Evolutionary conservation across 257 asterid genomes (phyloP), one percentile per base, ranked within the genome.

Genomic region (Orobanche coerulescens): DNA sequence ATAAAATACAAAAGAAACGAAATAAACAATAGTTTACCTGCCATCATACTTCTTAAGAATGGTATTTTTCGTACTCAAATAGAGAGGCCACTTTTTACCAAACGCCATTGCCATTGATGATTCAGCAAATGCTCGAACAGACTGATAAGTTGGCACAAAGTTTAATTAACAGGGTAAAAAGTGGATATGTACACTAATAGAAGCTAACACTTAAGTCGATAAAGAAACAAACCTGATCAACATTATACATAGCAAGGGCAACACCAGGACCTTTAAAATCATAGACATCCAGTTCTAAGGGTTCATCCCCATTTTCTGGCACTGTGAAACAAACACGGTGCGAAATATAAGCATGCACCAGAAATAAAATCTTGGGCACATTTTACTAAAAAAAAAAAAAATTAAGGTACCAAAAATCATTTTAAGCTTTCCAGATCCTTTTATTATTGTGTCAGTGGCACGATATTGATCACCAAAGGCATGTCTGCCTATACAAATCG

Each of bases 391-490:
- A 55, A 2, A 0, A n/a, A 13, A 55, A 55, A 2, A 0, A n/a
- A 13, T 52, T 52, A n/a, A 65, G 43, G 49, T n/a, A 87, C 95
- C 91, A 72, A 87, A 87, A 67, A 82, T 74, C 88, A 87, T 73
- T 82, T 84, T 87, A 62, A 87, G 94, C 74, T 81, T 87, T 64
- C 95, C 95, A 3, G 94, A 82, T 71, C 87, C 91, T 31, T 61
- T 39, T 58, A 87, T 87, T 25, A 80, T 28, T 23, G 78, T 23
- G 65, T 87, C 95, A 42, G 89, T 87, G 67, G 94, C 88, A 73
- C 94, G 84, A 70, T 87, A 84, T 43, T 87, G 95, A 69, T 87
- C 95, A 19, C 95, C 95, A 77, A 84, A 87, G 25, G 89, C 95
- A 74, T 84, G 95, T 66, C 95, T 82, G 31, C 95, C 94, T 57